These are phyloP conservation scores for Proteromonas lacertae DNA, from an alignment of 352 stramenopile species.

Conservation along the genomic window DNA sequence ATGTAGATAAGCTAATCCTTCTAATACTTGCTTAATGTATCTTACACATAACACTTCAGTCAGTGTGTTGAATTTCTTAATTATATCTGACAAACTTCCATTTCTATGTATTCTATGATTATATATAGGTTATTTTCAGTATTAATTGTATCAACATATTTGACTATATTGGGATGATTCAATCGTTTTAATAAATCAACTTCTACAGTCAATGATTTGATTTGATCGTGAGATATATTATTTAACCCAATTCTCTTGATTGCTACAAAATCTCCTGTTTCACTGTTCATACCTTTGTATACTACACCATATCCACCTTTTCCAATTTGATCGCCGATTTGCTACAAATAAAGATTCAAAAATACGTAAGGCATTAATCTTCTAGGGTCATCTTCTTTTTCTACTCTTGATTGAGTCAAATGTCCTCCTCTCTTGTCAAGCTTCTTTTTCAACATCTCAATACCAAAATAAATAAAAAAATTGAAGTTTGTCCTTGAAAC, in stretches of 20 bases:
- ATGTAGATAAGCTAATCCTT: constrained; percentile 46
- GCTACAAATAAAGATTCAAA: constrained; percentile 11
- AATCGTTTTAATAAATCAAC: constrained; percentile 57
- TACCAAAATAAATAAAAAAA: too few relatives aligned
- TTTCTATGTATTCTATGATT: constrained; percentile 36
- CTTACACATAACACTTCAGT: constrained; percentile 23
- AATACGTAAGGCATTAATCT: neutral
- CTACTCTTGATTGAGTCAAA: too few relatives aligned
- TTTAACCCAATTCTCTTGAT: constrained; percentile 14
- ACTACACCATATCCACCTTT: constrained; percentile 48
- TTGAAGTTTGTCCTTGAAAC: too few relatives aligned
- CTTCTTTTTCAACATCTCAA: too few relatives aligned
- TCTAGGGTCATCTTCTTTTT: too few relatives aligned
- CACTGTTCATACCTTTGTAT: too few relatives aligned
- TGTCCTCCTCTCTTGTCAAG: too few relatives aligned
- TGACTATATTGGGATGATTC: constrained; percentile 70
- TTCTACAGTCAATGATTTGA: constrained; percentile 15
- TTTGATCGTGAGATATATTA: constrained; percentile 7
- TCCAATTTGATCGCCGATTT: constrained; percentile 51
- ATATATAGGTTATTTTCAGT: constrained; percentile 15
- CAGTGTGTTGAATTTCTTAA: constrained; percentile 58
- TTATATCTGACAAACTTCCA: constrained; percentile 46
- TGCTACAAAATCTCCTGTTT: constrained; percentile 14
- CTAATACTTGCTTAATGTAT: constrained; percentile 48
- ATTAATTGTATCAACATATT: constrained; percentile 58